These are phyloP conservation scores for Stephanodiscus minutulus DNA, from an alignment of 108 stramenopile genomes.

Conservation along the genomic window DNA sequence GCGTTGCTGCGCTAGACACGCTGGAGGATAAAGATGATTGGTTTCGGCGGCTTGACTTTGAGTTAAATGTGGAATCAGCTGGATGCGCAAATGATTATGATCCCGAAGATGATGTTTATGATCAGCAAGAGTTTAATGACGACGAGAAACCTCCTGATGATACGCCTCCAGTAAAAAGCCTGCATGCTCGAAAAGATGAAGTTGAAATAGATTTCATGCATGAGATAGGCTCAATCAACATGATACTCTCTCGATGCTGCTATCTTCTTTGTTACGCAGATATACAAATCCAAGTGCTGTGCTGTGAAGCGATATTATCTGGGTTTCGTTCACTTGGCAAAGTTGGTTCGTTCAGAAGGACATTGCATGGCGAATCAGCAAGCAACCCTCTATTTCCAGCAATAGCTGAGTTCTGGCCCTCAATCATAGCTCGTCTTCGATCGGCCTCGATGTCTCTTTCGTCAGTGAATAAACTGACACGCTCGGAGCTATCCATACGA, in stretches of 20 bases:
- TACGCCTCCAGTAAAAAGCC: not conserved
- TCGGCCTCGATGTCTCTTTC: constrained; percentile 16
- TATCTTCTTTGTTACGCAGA: constrained; percentile 42
- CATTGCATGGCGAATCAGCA: constrained; percentile 21
- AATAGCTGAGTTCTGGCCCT: constrained; percentile 53
- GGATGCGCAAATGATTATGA: constrained; percentile 3
- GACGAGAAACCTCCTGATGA: constrained; percentile 13
- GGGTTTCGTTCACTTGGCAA: constrained; percentile 47
- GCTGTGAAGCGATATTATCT: constrained; percentile 37
- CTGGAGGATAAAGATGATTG: constrained; percentile 13
- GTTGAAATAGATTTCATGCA: constrained; percentile 10
- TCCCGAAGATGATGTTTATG: constrained; percentile 9
- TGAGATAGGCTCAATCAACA: constrained; percentile 38
- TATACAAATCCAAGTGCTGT: constrained; percentile 47
- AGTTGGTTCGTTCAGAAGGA: constrained; percentile 24
- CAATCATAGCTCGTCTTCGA: constrained; percentile 38
- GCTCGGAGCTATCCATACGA: constrained; percentile 27
- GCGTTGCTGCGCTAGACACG: not conserved
- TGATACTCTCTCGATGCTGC: constrained; percentile 36
- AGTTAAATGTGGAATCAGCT: constrained; percentile 11
- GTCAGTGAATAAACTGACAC: constrained; percentile 18
- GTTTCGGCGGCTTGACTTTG: constrained; percentile 31
- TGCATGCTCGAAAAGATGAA: constrained; percentile 4
- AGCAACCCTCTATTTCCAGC: constrained; percentile 42
- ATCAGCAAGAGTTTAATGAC: constrained; percentile 7